phyloP scores from a whole-genome alignment of 176 grass and related monocot genomes.

The Carex pumila region DNA sequence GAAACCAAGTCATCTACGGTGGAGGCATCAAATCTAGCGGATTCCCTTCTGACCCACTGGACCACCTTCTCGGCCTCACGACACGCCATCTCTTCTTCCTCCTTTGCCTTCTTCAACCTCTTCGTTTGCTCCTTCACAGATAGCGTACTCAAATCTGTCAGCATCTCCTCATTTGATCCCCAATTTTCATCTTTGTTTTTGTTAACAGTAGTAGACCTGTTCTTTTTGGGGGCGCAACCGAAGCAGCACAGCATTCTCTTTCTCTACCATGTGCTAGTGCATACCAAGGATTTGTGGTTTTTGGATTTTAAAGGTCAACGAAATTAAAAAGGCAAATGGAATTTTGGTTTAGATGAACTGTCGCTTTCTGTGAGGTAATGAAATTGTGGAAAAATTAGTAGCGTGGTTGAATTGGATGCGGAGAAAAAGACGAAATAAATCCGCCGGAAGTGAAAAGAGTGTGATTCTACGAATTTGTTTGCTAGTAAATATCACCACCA shows the following conservation, averaged over 20 bases:
- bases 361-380: neutral
- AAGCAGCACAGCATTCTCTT: constrained; percentile 29
- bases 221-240: neutral
- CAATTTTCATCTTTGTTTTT: neutral
- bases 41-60: constrained; percentile 28
- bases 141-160: constrained; percentile 30
- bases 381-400: neutral
- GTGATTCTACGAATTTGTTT: neutral
- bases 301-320: neutral
- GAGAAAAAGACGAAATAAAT: neutral
- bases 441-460: neutral
- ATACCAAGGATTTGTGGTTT: neutral
- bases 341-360: constrained; percentile 4
- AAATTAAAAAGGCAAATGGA: neutral
- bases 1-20: constrained; percentile 9
- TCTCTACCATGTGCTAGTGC: neutral
- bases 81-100: constrained; percentile 23
- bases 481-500: neutral
- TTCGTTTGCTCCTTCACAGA: constrained; percentile 31
- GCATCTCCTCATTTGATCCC: constrained; percentile 25
- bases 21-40: constrained; percentile 26
- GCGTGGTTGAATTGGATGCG: constrained; percentile 11
- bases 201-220: neutral
- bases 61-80: constrained; percentile 27
- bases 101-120: constrained; percentile 22